phyloP scores from a whole-genome alignment of 2,329 filamentous ascomycete species.

The Aureobasidium sp. region DNA sequence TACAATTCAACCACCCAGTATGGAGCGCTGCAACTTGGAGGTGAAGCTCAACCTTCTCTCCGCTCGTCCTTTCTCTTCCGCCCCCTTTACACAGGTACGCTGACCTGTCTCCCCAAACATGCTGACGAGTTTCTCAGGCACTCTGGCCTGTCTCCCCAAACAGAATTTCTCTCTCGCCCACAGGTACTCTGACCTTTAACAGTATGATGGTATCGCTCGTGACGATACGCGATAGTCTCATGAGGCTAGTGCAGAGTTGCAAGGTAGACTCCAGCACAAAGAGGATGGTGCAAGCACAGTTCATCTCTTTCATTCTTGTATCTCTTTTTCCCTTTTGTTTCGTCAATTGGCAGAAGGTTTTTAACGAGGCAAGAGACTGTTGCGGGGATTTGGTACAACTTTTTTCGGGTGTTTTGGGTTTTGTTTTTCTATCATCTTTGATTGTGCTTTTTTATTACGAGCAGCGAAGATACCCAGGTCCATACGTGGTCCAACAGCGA shows the following conservation, averaged over 20 bases:
- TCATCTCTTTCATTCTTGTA: background rate
- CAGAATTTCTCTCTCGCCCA: background rate
- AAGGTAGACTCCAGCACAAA: background rate
- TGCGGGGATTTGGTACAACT: background rate
- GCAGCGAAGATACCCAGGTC: background rate
- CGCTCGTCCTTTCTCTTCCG: background rate
- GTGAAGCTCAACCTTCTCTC: background rate
- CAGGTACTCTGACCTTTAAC: conserved; percentile 12
- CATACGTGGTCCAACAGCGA: background rate
- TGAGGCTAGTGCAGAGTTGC: conserved; percentile 4
- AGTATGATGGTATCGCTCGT: conserved; percentile 7
- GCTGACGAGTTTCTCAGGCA: background rate
- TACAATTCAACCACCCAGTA: background rate
- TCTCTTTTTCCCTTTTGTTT: background rate
- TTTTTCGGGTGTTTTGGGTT: too few species aligned
- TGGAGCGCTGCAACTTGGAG: background rate
- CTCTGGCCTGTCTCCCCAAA: background rate
- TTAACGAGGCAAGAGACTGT: conserved; percentile 1
- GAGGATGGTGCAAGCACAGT: conserved; percentile 2
- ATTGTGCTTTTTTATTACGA: background rate
- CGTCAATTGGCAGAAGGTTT: background rate
- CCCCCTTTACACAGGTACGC: conserved; percentile 2
- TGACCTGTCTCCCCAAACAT: conserved; percentile 2
- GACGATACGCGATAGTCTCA: background rate
- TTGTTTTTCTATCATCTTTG: background rate